Conservation (phyloP, 2,329 filamentous ascomycete species). For the Calonectria pseudoturangicola region DNA sequence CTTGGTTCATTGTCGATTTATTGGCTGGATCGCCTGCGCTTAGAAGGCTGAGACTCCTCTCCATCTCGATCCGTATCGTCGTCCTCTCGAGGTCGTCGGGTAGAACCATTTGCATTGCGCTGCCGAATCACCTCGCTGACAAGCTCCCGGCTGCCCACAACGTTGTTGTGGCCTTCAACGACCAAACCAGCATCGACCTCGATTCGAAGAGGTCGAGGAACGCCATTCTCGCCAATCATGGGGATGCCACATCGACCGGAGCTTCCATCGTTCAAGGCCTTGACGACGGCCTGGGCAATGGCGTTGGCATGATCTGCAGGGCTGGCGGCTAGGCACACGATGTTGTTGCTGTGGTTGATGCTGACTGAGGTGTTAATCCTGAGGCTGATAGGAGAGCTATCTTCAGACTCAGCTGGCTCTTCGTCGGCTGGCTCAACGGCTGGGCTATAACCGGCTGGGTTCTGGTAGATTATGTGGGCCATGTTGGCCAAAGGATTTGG, state of each 20-base stretch:
- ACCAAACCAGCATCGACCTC: constrained; percentile 67
- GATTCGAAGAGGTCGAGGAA: constrained; percentile 64
- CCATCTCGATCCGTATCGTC: constrained; percentile 46
- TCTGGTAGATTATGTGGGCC: constrained; percentile 27
- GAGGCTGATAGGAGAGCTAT: constrained; percentile 65
- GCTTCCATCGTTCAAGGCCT: constrained; percentile 65
- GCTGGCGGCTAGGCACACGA: constrained; percentile 65
- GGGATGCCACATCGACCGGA: constrained; percentile 63
- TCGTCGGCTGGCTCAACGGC: constrained; percentile 36
- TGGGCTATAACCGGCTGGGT: constrained; percentile 32
- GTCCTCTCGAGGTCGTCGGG: constrained; percentile 47
- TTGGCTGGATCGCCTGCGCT: constrained; percentile 51
- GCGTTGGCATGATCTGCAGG: constrained; percentile 63
- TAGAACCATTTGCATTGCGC: constrained; percentile 34
- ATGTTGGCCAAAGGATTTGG: constrained; percentile 35
- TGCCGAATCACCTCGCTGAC: constrained; percentile 55
- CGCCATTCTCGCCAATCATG: constrained; percentile 68
- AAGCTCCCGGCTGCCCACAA: constrained; percentile 62
- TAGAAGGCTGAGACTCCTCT: constrained; percentile 45
- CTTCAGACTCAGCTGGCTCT: constrained; percentile 49
- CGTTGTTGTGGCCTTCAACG: constrained; percentile 66
- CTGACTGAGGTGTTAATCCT: constrained; percentile 68
- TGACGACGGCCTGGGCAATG: constrained; percentile 67
- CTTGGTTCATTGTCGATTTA: constrained; percentile 12
- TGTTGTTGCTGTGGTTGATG: constrained; percentile 69